phyloP scores from a whole-genome alignment of 495 filamentous ascomycete genomes.

The Aspergillus bertholletiae region DNA sequence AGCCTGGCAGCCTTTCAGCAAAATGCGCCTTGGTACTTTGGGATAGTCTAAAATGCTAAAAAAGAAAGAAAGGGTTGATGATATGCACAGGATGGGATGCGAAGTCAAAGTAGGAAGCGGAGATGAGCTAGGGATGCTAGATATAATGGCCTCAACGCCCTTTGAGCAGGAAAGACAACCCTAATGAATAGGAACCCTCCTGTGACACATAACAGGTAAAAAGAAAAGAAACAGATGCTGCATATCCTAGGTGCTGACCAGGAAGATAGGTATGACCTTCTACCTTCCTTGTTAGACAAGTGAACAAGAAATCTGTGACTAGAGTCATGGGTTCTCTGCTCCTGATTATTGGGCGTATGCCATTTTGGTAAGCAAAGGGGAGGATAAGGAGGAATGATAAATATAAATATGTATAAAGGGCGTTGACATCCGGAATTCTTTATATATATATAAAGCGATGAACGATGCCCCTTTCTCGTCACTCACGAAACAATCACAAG shows the following conservation, averaged over 20 bases:
- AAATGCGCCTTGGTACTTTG: slow-evolving; percentile 13
- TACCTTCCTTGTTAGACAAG: slow-evolving; percentile 2
- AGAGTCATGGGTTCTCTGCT: slow-evolving; percentile 28
- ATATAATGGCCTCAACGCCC: background rate
- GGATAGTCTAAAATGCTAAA: background rate
- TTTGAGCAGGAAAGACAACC: too few relatives aligned
- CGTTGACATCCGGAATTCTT: background rate
- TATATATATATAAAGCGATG: background rate
- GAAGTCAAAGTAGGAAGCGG: background rate
- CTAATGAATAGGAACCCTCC: too few relatives aligned
- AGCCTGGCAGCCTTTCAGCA: slow-evolving; percentile 9
- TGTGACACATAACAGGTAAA: slow-evolving; percentile 15
- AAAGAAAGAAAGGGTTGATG: background rate
- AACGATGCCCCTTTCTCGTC: background rate
- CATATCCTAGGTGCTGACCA: background rate
- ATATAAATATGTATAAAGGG: background rate
- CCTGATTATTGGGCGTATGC: slow-evolving; percentile 11
- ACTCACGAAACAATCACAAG: background rate
- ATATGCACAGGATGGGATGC: background rate
- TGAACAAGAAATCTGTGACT: slow-evolving; percentile 18
- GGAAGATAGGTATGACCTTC: slow-evolving; percentile 6
- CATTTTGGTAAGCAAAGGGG: too few relatives aligned
- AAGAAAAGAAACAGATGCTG: slow-evolving; percentile 5
- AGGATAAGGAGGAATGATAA: background rate
- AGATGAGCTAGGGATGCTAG: background rate